Base-by-base conservation (phyloP, 108 stramenopile genomes). In the Cyclotella baltica region DNA sequence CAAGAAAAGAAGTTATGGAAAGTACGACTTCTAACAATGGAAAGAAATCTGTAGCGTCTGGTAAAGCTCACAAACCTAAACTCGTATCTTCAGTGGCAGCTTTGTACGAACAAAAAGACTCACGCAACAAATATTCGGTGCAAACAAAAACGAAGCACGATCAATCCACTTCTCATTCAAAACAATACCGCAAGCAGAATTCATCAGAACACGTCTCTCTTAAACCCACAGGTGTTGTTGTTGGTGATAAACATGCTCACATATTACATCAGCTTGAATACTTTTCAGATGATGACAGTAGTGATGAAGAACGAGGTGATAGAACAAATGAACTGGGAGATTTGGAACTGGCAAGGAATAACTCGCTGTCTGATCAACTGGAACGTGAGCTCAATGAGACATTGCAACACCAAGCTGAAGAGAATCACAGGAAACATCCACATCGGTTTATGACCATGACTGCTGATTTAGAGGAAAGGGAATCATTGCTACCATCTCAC, bases 371-470 rank as follows among this genome's bases (percentile, higher is more conserved):
- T 29, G 56, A 72, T 61, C 30, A 67, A 71, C 47, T 79, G 20
- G 78, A 79, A 66, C 62, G 28, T 62, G 77, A 77, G 25, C 33
- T 77, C 34, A 56, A 63, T 15, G 50, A 63, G 36, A 62, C 25
- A 3, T 8, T 43, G 16, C 43, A 25, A 6, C 38, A 46, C 16
- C 31, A 51, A 20, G 0, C 47, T 48, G 47, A 34, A 35, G 28
- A 34, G 28, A 27, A 23, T 28, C 34, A 50, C 43, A 36, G 22
- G 30, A 81, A 81, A 28, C 68, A 75, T 57, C 73, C 73, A 18
- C 61, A 75, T 70, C 80, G 80, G 8, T 81, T 81, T 52, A 81
- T 81, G 69, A 75, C 13, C 34, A 81, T 81, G 73, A 70, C 80
- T 1, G 66, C 56, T 31, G 56, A 68, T 46, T 61, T 73, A 40